Percentiles rank a stretch among this genome's conserved stretches.
phyloP scores from a whole-genome alignment of 2,329 filamentous ascomycete species.

The Pseudocercospora eumusae region DNA sequence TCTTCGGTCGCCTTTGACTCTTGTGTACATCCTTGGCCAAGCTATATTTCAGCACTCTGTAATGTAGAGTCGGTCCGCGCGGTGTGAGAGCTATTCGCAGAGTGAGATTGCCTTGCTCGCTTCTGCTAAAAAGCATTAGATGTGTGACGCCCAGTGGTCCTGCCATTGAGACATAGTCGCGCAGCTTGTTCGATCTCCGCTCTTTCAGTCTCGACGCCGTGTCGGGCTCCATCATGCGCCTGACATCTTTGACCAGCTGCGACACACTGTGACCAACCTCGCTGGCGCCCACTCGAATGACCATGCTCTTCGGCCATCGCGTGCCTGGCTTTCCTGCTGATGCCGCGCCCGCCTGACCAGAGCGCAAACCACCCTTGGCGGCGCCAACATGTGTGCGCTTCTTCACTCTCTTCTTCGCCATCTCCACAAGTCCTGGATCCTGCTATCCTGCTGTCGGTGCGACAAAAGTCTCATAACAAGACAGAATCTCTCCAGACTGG shows the following conservation, averaged over 20 bases:
- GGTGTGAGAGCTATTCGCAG: conserved; percentile 84
- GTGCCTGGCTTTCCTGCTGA: conserved; percentile 54
- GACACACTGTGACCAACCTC: conserved; percentile 89
- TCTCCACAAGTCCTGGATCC: conserved; percentile 46
- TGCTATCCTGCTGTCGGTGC: too few relatives aligned
- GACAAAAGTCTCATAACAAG: too few relatives aligned
- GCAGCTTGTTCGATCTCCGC: conserved; percentile 79
- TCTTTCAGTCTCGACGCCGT: conserved; percentile 89
- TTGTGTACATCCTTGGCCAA: conserved; percentile 86
- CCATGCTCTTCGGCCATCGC: conserved; percentile 90
- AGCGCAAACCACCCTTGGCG: conserved; percentile 57
- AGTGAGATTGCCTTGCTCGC: conserved; percentile 87
- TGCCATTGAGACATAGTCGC: conserved; percentile 94
- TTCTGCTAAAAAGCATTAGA: conserved; percentile 88
- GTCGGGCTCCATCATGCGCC: conserved; percentile 91
- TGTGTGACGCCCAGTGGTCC: conserved; percentile 92
- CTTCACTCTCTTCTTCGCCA: conserved; percentile 81
- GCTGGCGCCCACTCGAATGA: conserved; percentile 92
- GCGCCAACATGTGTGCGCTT: conserved; percentile 82
- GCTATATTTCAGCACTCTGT: conserved; percentile 92
- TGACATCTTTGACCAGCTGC: conserved; percentile 87
- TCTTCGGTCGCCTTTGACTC: conserved; percentile 78
- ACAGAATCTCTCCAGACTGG: neutral
- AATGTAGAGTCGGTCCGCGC: conserved; percentile 88
- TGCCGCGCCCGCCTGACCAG: conserved; percentile 55